Evolutionary conservation across 1,139 yeast genomes (phyloP).

Genomic region (Spencermartinsiella ligniputridi): DNA sequence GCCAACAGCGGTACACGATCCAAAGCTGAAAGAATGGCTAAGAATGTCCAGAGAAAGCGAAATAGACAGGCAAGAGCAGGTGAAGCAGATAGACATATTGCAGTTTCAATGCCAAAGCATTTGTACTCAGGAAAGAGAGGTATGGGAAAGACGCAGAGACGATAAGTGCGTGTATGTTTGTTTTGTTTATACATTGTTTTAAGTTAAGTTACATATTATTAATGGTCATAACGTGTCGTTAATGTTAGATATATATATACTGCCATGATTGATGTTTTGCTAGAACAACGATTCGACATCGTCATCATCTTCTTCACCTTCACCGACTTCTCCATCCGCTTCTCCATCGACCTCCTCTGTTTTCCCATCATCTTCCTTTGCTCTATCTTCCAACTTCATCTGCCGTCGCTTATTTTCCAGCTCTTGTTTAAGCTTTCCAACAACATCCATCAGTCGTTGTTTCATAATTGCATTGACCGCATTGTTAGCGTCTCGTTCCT

Average conservation of each 20-base stretch:
- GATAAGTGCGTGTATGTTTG: conserved; percentile 35
- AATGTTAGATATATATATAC: too few species aligned
- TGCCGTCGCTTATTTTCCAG: conserved; percentile 77
- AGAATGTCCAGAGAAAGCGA: conserved; percentile 89
- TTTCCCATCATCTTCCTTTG: conserved; percentile 22
- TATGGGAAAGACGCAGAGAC: conserved; percentile 66
- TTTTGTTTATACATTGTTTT: not conserved
- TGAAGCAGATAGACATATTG: conserved; percentile 90
- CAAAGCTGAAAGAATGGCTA: conserved; percentile 83
- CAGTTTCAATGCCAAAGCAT: conserved; percentile 87
- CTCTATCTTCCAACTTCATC: conserved; percentile 47
- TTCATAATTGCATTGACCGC: conserved; percentile 80
- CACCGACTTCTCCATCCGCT: conserved; percentile 44
- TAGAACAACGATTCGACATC: not conserved
- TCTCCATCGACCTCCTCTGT: conserved; percentile 27
- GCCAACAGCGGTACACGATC: conserved; percentile 70
- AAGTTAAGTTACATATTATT: not conserved
- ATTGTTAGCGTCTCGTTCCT: conserved; percentile 65
- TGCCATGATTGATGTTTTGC: not conserved
- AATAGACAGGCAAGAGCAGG: conserved; percentile 90
- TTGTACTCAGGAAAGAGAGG: conserved; percentile 95
- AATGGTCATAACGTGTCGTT: too few species aligned
- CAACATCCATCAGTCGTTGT: conserved; percentile 80
- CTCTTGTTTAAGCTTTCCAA: conserved; percentile 73
- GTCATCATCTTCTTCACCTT: not conserved